Percentiles rank a stretch among this genome's conserved stretches.
These are phyloP conservation scores for Gaultheria prostrata DNA, from an alignment of 148 eudicot genomes.

Conservation along the genomic window DNA sequence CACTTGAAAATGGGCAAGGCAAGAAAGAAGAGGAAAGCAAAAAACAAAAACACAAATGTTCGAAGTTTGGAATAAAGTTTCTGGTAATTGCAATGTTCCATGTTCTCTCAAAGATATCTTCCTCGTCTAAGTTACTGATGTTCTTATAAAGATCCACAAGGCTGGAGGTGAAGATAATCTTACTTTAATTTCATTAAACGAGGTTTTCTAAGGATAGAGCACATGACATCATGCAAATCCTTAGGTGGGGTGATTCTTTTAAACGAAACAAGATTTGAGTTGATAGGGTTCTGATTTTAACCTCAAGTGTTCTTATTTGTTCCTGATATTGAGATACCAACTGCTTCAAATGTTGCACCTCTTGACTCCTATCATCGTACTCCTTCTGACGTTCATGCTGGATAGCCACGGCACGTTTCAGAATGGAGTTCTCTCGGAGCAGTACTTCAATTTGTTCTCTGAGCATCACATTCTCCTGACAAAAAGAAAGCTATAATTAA, in stretches of 20 bases:
- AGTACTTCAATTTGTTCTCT: conserved; percentile 71
- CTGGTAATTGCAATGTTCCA: neutral
- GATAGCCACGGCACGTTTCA: conserved; percentile 77
- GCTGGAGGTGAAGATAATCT: too few species aligned
- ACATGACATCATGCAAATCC: conserved; percentile 21
- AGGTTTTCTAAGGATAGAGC: neutral
- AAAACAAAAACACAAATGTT: neutral
- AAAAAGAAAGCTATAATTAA: neutral
- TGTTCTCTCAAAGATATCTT: neutral
- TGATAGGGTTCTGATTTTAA: conserved; percentile 15
- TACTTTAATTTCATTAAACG: too few species aligned
- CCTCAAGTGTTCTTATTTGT: conserved; percentile 82
- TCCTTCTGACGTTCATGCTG: conserved; percentile 88
- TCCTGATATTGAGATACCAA: conserved; percentile 74
- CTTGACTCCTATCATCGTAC: conserved; percentile 55
- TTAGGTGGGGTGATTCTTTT: neutral
- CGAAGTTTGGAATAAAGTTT: neutral
- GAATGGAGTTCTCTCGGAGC: conserved; percentile 65
- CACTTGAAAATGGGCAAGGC: neutral
- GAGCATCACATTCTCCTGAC: conserved; percentile 69
- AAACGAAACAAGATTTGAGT: neutral
- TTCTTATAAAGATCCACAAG: too few species aligned
- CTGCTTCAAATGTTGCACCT: conserved; percentile 75
- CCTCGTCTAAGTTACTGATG: neutral
- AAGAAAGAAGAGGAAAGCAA: neutral